phyloP scores from a whole-genome alignment of 441 rosid genomes.

The Bocquillonia castaneifolia region DNA sequence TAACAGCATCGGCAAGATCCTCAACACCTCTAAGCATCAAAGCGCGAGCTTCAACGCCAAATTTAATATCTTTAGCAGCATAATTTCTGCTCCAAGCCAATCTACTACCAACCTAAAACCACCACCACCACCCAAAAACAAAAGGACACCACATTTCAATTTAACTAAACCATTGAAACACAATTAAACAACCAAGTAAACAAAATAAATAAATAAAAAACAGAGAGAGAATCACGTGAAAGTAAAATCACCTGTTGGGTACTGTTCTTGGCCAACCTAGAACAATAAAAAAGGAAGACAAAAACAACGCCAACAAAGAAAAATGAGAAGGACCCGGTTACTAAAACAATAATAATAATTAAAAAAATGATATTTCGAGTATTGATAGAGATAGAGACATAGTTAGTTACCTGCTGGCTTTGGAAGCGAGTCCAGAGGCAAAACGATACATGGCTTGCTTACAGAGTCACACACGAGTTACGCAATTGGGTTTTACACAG shows the following conservation, averaged over 20 bases:
- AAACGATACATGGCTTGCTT: slow-evolving; percentile 79
- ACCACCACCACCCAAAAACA: not conserved
- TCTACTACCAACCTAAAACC: slow-evolving; percentile 59
- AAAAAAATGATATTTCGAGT: not conserved
- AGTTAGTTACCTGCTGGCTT: too few species aligned
- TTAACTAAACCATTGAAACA: too few species aligned
- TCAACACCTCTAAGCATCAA: slow-evolving; percentile 86
- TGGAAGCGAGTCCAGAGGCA: slow-evolving; percentile 64
- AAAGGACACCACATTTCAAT: not conserved
- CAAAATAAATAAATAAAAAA: not conserved
- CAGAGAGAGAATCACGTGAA: too few species aligned
- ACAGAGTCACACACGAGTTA: too few species aligned
- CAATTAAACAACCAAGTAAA: not conserved
- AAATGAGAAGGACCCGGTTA: not conserved
- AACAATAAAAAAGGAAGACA: not conserved
- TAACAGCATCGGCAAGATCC: slow-evolving; percentile 82
- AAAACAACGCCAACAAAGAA: not conserved
- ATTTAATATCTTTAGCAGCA: slow-evolving; percentile 75
- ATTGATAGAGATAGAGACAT: too few species aligned
- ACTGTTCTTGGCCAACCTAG: slow-evolving; percentile 50
- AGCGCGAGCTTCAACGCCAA: slow-evolving; percentile 83
- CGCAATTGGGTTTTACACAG: too few species aligned
- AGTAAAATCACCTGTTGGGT: slow-evolving; percentile 41
- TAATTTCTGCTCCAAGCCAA: slow-evolving; percentile 58
- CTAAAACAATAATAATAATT: not conserved